A percentile compares a stretch with the other conserved stretches of the same genome.
phyloP scores from a whole-genome alignment of 192 early-diverging fungal genomes.

The Coemansia sp. region DNA sequence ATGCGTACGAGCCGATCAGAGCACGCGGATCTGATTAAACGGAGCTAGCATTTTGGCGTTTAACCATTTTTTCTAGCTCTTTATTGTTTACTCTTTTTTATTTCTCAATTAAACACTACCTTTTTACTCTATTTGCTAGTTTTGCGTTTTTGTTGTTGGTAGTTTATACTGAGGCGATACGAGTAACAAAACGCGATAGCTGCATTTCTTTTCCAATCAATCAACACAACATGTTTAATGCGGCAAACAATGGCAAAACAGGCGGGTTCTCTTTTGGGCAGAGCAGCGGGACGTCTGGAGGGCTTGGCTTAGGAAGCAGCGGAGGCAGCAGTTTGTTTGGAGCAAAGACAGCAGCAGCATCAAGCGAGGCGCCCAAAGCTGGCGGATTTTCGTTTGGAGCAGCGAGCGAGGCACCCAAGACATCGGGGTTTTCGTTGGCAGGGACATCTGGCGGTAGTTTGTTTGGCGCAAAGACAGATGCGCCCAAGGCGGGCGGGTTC shows the following conservation, averaged over 20 bases:
- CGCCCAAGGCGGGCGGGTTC: not conserved
- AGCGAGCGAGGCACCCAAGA: slow-evolving; percentile 9
- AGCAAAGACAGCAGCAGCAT: not conserved
- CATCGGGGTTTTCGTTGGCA: not conserved
- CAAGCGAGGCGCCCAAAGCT: slow-evolving; percentile 3
- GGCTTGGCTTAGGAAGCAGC: not conserved
- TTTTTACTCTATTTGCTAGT: not conserved
- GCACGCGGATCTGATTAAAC: slow-evolving; percentile 24
- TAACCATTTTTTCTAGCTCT: slow-evolving; percentile 8
- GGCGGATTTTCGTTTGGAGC: slow-evolving; percentile 12
- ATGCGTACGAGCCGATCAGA: slow-evolving; percentile 68
- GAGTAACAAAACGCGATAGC: not conserved
- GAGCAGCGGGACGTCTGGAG: not conserved
- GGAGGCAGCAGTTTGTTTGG: not conserved
- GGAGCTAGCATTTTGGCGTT: not conserved
- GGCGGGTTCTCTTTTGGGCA: slow-evolving; percentile 13
- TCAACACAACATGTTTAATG: slow-evolving; percentile 20
- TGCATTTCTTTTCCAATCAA: not conserved
- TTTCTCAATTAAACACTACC: slow-evolving; percentile 6
- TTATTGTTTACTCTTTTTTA: slow-evolving; percentile 4
- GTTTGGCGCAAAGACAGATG: not conserved
- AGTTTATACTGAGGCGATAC: slow-evolving; percentile 1
- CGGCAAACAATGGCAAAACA: slow-evolving; percentile 13
- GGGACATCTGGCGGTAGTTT: not conserved
- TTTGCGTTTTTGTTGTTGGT: not conserved